phyloP scores from a whole-genome alignment of 192 early-diverging fungal genomes.

The Coemansia nantahalensis region DNA sequence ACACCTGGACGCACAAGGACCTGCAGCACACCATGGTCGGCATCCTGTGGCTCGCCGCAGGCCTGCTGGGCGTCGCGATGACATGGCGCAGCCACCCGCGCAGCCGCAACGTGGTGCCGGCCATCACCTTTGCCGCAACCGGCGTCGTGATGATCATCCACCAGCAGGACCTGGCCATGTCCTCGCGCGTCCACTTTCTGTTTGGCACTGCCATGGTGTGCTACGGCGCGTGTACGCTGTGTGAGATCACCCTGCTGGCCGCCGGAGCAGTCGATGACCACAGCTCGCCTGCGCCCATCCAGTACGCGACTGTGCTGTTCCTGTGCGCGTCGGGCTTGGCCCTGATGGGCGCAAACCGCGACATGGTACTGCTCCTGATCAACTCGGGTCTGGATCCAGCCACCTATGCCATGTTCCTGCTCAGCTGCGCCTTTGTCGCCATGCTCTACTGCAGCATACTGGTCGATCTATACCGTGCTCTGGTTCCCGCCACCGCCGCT shows the following conservation, averaged over 20 bases:
- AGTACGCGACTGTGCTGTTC: constrained; percentile 40
- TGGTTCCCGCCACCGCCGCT: constrained; percentile 10
- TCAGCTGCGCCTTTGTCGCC: constrained; percentile 57
- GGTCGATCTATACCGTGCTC: constrained; percentile 42
- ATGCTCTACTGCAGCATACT: constrained; percentile 53
- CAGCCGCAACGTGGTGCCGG: constrained; percentile 55
- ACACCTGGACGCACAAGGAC: constrained; percentile 61
- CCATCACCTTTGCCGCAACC: constrained; percentile 59
- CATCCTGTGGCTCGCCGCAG: constrained; percentile 61
- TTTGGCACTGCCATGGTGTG: constrained; percentile 60
- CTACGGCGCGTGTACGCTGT: constrained; percentile 49
- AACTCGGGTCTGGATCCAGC: constrained; percentile 48
- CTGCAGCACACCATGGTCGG: constrained; percentile 66
- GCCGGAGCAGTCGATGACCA: constrained; percentile 25
- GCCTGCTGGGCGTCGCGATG: constrained; percentile 54
- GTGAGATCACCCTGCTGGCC: constrained; percentile 53
- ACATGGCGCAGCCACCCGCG: constrained; percentile 28
- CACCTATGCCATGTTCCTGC: constrained; percentile 55
- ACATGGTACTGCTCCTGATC: constrained; percentile 53
- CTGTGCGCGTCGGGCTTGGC: constrained; percentile 58
- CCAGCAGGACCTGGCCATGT: constrained; percentile 56
- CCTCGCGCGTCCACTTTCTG: constrained; percentile 55
- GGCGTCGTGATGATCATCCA: constrained; percentile 61
- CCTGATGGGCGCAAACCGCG: constrained; percentile 65
- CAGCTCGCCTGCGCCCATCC: constrained; percentile 25